phyloP scores from a whole-genome alignment of 257 asterid species.

The Salvia hispanica region DNA sequence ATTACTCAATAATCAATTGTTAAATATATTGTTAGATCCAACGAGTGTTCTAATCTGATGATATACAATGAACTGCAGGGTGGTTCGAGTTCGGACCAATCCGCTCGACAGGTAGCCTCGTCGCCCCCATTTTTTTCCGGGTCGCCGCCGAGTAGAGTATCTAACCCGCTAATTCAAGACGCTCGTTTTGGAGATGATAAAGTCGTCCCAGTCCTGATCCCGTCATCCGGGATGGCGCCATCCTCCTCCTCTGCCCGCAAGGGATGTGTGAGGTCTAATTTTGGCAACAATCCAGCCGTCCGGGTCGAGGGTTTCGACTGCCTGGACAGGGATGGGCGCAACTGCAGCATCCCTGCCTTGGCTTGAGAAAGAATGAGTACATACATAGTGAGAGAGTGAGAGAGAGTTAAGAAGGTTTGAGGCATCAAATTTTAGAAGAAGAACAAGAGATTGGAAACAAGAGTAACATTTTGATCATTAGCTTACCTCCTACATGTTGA shows the following conservation, averaged over 20 bases:
- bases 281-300: conserved; percentile 96
- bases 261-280: conserved; percentile 83
- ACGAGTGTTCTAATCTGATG: not conserved
- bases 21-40: conserved; percentile 3
- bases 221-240: conserved; percentile 51
- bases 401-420: not conserved
- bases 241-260: conserved; percentile 57
- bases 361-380: conserved; percentile 48
- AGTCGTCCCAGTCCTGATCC: conserved; percentile 56
- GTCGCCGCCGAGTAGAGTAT: conserved; percentile 99
- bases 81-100: conserved; percentile 53
- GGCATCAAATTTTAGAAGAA: conserved; percentile 17
- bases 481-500: conserved; percentile 30
- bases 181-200: conserved; percentile 77
- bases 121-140: conserved; percentile 99
- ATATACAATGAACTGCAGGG: conserved; percentile 47
- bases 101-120: conserved; percentile 64
- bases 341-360: conserved; percentile 94
- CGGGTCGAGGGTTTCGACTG: conserved; percentile 96
- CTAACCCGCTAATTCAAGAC: conserved; percentile 97
- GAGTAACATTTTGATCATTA: conserved; percentile 47
- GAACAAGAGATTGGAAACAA: not conserved
- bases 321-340: conserved; percentile 88
- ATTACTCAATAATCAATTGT: too few species aligned
- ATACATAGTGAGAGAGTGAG: conserved; percentile 29